Evolutionary conservation across 768 basidiomycete genomes (phyloP).

Genomic region (Lactarius sanguifluus): DNA sequence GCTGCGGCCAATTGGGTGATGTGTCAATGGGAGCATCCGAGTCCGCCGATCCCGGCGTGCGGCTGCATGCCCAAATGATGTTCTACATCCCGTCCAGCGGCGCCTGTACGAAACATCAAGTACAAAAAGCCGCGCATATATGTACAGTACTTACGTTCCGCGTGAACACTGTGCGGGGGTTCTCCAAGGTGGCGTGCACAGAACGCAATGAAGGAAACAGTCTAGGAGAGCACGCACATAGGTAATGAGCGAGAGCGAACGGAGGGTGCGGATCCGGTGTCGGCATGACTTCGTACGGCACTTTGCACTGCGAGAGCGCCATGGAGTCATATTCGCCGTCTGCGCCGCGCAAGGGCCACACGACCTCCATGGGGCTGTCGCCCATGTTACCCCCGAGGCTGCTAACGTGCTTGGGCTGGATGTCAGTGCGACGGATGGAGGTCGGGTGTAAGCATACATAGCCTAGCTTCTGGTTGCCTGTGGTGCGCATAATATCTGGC

Average conservation of each 20-base stretch:
- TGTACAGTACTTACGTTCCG: neutral
- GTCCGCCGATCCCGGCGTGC: slow-evolving; percentile 42
- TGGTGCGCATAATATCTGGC: too few relatives aligned
- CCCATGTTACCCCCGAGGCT: too few relatives aligned
- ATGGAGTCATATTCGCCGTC: too few relatives aligned
- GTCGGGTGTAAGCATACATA: too few relatives aligned
- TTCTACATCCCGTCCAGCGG: slow-evolving; percentile 41
- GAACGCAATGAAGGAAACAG: neutral
- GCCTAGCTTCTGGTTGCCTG: too few relatives aligned
- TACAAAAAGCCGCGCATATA: too few relatives aligned
- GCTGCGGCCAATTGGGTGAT: slow-evolving; percentile 37
- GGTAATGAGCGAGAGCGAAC: slow-evolving; percentile 39
- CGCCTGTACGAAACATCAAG: slow-evolving; percentile 35
- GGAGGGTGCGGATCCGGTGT: slow-evolving; percentile 40
- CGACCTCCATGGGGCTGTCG: too few relatives aligned
- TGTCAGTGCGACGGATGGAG: too few relatives aligned
- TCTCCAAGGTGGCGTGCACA: slow-evolving; percentile 2
- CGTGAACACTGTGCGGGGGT: slow-evolving; percentile 21
- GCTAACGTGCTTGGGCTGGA: too few relatives aligned
- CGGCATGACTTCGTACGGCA: too few relatives aligned
- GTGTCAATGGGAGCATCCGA: slow-evolving; percentile 43
- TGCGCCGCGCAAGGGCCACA: too few relatives aligned
- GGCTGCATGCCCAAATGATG: slow-evolving; percentile 63
- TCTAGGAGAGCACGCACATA: slow-evolving; percentile 36
- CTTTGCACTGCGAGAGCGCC: too few relatives aligned